These are phyloP conservation scores for Claviceps lovelessii DNA, from an alignment of 2,329 filamentous ascomycete species.

Conservation along the genomic window DNA sequence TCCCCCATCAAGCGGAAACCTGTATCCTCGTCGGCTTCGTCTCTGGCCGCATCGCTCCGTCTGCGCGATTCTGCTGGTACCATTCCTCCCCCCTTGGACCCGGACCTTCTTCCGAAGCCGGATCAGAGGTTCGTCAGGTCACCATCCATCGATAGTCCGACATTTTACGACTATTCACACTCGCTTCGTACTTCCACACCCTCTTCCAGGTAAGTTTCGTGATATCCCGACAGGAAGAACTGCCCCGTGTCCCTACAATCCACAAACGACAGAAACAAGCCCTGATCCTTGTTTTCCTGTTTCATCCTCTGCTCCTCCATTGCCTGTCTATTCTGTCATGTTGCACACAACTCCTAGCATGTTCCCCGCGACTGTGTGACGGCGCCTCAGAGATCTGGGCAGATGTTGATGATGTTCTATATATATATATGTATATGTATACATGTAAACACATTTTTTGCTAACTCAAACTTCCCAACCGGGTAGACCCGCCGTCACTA, in stretches of 20 bases:
- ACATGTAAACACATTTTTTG: too few relatives aligned
- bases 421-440: too few relatives aligned
- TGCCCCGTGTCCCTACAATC: neutral
- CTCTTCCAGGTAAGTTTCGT: constrained; percentile 15
- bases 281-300: neutral
- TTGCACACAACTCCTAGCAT: neutral
- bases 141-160: constrained; percentile 45
- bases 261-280: neutral
- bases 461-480: constrained; percentile 13
- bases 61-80: constrained; percentile 4
- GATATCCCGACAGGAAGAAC: neutral
- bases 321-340: neutral
- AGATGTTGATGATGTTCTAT: neutral
- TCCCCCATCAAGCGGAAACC: constrained; percentile 45
- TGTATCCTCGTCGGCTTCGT: constrained; percentile 40
- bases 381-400: neutral
- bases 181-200: constrained; percentile 9
- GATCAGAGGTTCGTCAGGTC: constrained; percentile 40
- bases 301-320: neutral
- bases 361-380: neutral
- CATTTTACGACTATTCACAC: constrained; percentile 43
- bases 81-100: constrained; percentile 15
- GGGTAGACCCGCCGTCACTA: constrained; percentile 13
- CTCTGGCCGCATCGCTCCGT: constrained; percentile 27
- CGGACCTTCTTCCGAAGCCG: constrained; percentile 29